These are phyloP conservation scores for Chlorella sp. DNA, from an alignment of 139 green algal species.

Conservation along the genomic window DNA sequence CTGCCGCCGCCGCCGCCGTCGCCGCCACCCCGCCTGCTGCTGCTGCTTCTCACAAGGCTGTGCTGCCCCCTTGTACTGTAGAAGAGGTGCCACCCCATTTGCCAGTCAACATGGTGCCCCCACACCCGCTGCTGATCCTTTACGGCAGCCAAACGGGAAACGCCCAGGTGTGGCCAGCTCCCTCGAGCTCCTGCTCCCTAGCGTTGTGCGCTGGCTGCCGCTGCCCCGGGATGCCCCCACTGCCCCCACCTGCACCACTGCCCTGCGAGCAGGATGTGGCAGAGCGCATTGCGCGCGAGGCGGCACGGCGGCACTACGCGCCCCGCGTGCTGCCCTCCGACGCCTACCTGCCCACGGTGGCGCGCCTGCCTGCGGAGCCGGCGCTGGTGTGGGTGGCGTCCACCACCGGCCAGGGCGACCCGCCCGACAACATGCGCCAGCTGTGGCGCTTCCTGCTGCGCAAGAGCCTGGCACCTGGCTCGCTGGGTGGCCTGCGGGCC, in stretches of 20 bases:
- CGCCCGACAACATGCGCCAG: slow-evolving; percentile 84
- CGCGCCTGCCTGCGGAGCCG: slow-evolving; percentile 61
- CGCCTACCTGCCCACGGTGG: slow-evolving; percentile 58
- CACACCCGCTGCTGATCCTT: slow-evolving; percentile 72
- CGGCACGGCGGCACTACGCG: slow-evolving; percentile 49
- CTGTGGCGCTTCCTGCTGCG: slow-evolving; percentile 95
- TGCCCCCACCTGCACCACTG: neutral
- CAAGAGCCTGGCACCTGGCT: slow-evolving; percentile 76
- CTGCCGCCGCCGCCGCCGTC: no score
- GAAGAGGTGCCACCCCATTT: no score
- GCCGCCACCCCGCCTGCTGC: no score
- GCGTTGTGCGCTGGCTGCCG: neutral
- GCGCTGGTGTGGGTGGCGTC: slow-evolving; percentile 77
- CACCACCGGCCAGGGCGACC: slow-evolving; percentile 92
- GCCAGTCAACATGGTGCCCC: neutral
- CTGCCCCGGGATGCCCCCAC: neutral
- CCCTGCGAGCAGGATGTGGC: slow-evolving; percentile 82
- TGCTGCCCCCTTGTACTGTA: no score
- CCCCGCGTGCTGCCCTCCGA: slow-evolving; percentile 76
- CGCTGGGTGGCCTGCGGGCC: slow-evolving; percentile 55
- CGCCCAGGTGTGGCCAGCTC: slow-evolving; percentile 66
- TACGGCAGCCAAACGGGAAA: slow-evolving; percentile 93
- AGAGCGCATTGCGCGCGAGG: slow-evolving; percentile 85
- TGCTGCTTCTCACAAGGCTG: no score
- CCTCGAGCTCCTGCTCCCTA: neutral